Percentiles rank a stretch among this genome's conserved stretches.
Evolutionary conservation across 192 early-diverging fungal species (phyloP).

Genomic region (Coemansia sp.): DNA sequence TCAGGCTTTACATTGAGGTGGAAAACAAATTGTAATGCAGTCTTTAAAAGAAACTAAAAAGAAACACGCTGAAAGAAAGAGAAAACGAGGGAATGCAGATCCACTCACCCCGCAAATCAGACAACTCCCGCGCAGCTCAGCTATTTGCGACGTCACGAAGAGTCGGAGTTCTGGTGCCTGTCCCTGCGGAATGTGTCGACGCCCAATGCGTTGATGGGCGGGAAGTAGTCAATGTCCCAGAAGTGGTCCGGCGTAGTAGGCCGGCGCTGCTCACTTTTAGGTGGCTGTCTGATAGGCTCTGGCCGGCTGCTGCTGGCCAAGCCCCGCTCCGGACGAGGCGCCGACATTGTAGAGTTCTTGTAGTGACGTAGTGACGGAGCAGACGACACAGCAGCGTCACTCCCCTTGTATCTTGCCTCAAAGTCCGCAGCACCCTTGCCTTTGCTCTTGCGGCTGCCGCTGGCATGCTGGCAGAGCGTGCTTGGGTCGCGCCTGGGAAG

Average conservation of each 20-base stretch:
- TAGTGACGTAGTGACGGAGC: neutral
- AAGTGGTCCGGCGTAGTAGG: slow-evolving; percentile 44
- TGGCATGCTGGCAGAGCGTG: slow-evolving; percentile 32
- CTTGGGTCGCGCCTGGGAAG: slow-evolving; percentile 37
- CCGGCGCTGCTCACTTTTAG: slow-evolving; percentile 31
- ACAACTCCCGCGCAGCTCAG: neutral
- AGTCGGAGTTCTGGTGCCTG: neutral
- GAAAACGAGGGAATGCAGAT: neutral
- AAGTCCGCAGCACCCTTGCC: slow-evolving; percentile 7
- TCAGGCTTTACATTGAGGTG: neutral
- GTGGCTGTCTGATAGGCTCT: neutral
- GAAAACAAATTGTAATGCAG: slow-evolving; percentile 7
- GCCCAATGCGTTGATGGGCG: slow-evolving; percentile 36
- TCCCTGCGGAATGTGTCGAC: slow-evolving; percentile 30
- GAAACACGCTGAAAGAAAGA: neutral
- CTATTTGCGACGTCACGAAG: neutral
- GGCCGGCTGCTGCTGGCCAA: neutral
- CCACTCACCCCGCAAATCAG: neutral
- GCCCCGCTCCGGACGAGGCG: slow-evolving; percentile 1
- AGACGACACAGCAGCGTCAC: neutral
- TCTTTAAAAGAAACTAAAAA: neutral
- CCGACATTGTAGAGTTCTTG: neutral
- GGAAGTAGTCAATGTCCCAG: slow-evolving; percentile 52
- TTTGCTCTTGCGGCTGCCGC: slow-evolving; percentile 11
- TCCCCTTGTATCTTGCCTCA: neutral